Percentiles rank a stretch among this genome's conserved stretches.
These are phyloP conservation scores for Diaporthe citri DNA, from an alignment of 2,329 filamentous ascomycete genomes.

Conservation along the genomic window DNA sequence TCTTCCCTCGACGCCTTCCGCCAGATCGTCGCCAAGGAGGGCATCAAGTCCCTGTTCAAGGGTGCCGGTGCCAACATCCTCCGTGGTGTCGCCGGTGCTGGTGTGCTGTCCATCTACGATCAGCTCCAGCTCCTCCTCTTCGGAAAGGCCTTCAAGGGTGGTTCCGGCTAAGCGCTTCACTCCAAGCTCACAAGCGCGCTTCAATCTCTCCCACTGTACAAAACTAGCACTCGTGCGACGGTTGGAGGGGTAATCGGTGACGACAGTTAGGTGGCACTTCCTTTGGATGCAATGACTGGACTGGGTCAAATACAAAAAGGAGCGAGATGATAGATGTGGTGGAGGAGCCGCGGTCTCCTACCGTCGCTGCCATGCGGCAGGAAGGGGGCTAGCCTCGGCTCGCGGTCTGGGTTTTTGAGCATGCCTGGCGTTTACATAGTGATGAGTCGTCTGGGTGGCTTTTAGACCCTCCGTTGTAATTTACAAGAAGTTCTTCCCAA, in stretches of 20 bases:
- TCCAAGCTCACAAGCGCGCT: slow-evolving; percentile 26
- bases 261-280: slow-evolving; percentile 39
- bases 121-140: slow-evolving; percentile 99
- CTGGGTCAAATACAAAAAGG: slow-evolving; percentile 41
- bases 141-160: slow-evolving; percentile 97
- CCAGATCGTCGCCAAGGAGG: slow-evolving; percentile 98
- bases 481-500: slow-evolving; percentile 40
- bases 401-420: slow-evolving; percentile 40
- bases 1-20: slow-evolving; percentile 93
- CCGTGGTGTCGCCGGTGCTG: slow-evolving; percentile 99
- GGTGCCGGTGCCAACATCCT: slow-evolving; percentile 99
- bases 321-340: slow-evolving; percentile 41
- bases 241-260: slow-evolving; percentile 54
- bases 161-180: slow-evolving; percentile 56
- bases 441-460: slow-evolving; percentile 42
- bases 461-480: slow-evolving; percentile 42
- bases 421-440: slow-evolving; percentile 41
- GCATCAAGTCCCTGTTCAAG: slow-evolving; percentile 99
- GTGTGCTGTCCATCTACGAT: slow-evolving; percentile 99
- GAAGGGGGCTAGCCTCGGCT: slow-evolving; percentile 26
- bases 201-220: slow-evolving; percentile 60
- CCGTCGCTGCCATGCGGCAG: slow-evolving; percentile 26
- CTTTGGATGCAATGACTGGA: slow-evolving; percentile 45
- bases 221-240: slow-evolving; percentile 48
- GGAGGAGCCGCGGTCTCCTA: slow-evolving; percentile 51